Evolutionary conservation across 768 basidiomycete species (phyloP).

Genomic region (Xerocomus potaroensis): DNA sequence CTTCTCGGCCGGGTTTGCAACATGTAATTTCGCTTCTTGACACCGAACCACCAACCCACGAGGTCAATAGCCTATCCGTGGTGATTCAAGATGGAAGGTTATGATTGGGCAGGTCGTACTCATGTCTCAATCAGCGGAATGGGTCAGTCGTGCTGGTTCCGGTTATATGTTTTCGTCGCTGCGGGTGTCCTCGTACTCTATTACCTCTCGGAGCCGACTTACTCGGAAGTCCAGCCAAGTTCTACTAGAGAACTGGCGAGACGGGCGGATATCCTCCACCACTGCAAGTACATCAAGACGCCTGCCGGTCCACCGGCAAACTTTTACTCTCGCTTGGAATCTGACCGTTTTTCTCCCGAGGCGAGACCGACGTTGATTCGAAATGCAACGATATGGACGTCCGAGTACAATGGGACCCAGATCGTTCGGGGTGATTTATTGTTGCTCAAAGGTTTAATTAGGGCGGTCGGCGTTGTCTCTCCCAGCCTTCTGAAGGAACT

Average conservation of each 20-base stretch:
- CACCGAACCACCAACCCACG: no score
- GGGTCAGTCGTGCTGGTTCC: no score
- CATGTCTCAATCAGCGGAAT: no score
- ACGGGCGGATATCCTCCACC: constrained; percentile 31
- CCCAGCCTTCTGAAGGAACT: constrained; percentile 14
- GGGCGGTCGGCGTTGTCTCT: constrained; percentile 49
- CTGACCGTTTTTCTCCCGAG: constrained; percentile 63
- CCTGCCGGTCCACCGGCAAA: constrained; percentile 41
- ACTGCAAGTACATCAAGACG: constrained; percentile 41
- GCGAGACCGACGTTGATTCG: constrained; percentile 61
- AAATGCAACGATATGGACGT: constrained; percentile 86
- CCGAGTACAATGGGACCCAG: no score
- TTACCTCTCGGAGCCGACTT: not conserved
- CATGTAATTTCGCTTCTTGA: no score
- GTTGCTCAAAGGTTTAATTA: constrained; percentile 57
- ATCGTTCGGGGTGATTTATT: constrained; percentile 63
- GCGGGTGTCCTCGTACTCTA: no score
- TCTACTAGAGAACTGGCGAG: constrained; percentile 7
- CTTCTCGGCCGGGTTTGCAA: no score
- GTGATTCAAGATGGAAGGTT: no score
- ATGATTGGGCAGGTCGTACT: no score
- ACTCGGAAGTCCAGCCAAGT: not conserved
- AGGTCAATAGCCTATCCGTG: no score
- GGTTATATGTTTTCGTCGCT: no score
- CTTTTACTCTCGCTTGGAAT: constrained; percentile 40